Conservation (phyloP, 1,139 yeast species). For the Kurtzmaniella quercitrusa region DNA sequence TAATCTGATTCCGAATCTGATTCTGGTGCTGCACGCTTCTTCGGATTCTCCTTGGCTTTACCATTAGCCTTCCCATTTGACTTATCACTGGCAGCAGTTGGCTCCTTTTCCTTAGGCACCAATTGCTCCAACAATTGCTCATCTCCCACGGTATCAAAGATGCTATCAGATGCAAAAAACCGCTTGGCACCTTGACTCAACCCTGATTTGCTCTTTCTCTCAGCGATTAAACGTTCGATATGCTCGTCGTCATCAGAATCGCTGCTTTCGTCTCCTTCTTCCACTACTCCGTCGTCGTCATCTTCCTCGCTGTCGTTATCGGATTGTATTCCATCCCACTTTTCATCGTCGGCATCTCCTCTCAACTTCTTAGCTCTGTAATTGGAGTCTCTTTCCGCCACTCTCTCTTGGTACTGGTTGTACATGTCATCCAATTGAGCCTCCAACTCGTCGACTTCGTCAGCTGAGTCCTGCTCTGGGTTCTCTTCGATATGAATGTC, state of each 20-base stretch:
- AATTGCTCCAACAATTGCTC: constrained; percentile 33
- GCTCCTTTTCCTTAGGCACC: constrained; percentile 12
- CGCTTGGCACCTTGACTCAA: constrained; percentile 69
- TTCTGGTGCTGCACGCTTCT: constrained; percentile 19
- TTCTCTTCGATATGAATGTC: constrained; percentile 50
- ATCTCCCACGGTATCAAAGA: constrained; percentile 63
- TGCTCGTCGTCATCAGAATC: constrained; percentile 75
- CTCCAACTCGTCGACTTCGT: constrained; percentile 69
- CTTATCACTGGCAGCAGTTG: constrained; percentile 5
- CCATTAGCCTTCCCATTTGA: constrained; percentile 12
- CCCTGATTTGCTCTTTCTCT: constrained; percentile 45
- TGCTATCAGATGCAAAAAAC: constrained; percentile 71
- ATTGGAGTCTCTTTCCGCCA: constrained; percentile 76
- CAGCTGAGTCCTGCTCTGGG: constrained; percentile 44
- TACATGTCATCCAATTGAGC: constrained; percentile 83
- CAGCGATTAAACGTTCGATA: constrained; percentile 57
- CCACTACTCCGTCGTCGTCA: constrained; percentile 43
- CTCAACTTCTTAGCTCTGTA: constrained; percentile 76
- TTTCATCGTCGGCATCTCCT: constrained; percentile 74
- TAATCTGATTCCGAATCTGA: constrained; percentile 45
- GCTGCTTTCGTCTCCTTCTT: constrained; percentile 29
- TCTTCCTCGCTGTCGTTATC: constrained; percentile 32
- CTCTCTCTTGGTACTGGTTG: constrained; percentile 62
- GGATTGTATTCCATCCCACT: constrained; percentile 80
- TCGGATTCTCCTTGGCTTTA: constrained; percentile 12